Evolutionary conservation across 1,139 yeast genomes (phyloP).

Genomic region (Meyerozyma sp.): DNA sequence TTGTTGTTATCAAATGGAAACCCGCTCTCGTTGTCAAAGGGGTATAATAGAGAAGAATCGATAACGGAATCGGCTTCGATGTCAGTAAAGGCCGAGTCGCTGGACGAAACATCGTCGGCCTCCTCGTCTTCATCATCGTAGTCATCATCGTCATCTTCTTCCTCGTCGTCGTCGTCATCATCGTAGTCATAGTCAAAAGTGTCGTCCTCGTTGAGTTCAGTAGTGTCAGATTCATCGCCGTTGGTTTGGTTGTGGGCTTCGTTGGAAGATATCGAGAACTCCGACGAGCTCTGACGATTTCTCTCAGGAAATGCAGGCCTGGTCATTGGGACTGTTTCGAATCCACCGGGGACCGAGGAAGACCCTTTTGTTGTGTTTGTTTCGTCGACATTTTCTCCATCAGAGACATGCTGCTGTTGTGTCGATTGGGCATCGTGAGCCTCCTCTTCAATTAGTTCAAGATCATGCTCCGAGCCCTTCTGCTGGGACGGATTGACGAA

Average conservation of each 20-base stretch:
- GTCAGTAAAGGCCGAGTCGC: conserved; percentile 43
- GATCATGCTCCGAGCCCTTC: neutral
- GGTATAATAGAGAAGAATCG: conserved; percentile 27
- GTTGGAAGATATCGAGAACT: neutral
- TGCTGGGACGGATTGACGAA: neutral
- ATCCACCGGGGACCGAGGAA: neutral
- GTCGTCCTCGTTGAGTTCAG: conserved; percentile 7
- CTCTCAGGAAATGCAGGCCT: neutral
- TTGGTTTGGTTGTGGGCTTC: neutral
- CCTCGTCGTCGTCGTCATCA: conserved; percentile 4
- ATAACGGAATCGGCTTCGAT: conserved; percentile 36
- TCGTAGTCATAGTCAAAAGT: conserved; percentile 7
- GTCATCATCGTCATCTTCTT: conserved; percentile 4
- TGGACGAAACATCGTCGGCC: conserved; percentile 21
- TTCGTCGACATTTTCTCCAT: neutral
- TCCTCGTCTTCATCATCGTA: conserved; percentile 9
- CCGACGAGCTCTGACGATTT: neutral
- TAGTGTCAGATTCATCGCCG: neutral
- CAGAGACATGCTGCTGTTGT: neutral
- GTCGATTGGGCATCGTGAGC: neutral
- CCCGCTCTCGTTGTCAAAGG: conserved; percentile 15
- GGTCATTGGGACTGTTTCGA: neutral
- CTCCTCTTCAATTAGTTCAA: conserved; percentile 1
- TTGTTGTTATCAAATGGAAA: conserved; percentile 14
- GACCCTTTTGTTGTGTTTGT: neutral